A percentile compares a stretch with the other conserved stretches of the same genome.
Evolutionary conservation across 2,329 filamentous ascomycete genomes (phyloP).

Genomic region (Pseudogymnoascus sp.): DNA sequence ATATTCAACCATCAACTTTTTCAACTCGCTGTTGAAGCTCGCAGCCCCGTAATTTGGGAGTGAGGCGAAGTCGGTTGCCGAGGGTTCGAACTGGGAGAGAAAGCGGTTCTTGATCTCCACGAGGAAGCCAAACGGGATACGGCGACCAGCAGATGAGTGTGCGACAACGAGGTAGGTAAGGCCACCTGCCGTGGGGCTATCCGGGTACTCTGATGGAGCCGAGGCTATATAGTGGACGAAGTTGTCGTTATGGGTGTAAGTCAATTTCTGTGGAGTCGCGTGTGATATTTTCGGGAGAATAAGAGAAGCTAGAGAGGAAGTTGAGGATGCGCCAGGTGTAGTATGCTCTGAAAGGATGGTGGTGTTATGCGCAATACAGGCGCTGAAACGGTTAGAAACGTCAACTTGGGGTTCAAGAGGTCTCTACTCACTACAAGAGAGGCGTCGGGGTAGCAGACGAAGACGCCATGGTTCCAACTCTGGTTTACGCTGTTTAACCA

Average conservation of each 20-base stretch:
- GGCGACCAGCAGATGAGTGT: slow-evolving; percentile 69
- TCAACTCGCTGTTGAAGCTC: slow-evolving; percentile 74
- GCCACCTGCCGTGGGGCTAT: slow-evolving; percentile 59
- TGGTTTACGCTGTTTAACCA: not conserved
- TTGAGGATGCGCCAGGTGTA: slow-evolving; percentile 70
- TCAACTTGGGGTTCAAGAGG: not conserved
- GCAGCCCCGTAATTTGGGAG: slow-evolving; percentile 86
- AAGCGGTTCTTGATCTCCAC: slow-evolving; percentile 87
- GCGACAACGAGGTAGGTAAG: slow-evolving; percentile 90
- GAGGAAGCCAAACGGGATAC: slow-evolving; percentile 87
- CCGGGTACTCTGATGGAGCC: slow-evolving; percentile 56
- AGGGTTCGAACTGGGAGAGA: slow-evolving; percentile 58
- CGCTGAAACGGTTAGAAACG: slow-evolving; percentile 40
- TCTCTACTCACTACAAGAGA: slow-evolving; percentile 58
- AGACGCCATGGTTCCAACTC: slow-evolving; percentile 50
- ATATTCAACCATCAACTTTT: slow-evolving; percentile 71
- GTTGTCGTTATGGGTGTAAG: slow-evolving; percentile 83
- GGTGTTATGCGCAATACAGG: slow-evolving; percentile 87
- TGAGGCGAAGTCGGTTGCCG: slow-evolving; percentile 60
- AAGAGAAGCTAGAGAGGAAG: slow-evolving; percentile 79
- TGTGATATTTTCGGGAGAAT: slow-evolving; percentile 95
- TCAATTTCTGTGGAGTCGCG: slow-evolving; percentile 71
- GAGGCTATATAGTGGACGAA: slow-evolving; percentile 95
- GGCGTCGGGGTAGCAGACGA: slow-evolving; percentile 60
- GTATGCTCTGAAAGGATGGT: slow-evolving; percentile 94